These are phyloP conservation scores for Daldinia decipiens DNA, from an alignment of 495 filamentous ascomycete genomes.

Conservation along the genomic window DNA sequence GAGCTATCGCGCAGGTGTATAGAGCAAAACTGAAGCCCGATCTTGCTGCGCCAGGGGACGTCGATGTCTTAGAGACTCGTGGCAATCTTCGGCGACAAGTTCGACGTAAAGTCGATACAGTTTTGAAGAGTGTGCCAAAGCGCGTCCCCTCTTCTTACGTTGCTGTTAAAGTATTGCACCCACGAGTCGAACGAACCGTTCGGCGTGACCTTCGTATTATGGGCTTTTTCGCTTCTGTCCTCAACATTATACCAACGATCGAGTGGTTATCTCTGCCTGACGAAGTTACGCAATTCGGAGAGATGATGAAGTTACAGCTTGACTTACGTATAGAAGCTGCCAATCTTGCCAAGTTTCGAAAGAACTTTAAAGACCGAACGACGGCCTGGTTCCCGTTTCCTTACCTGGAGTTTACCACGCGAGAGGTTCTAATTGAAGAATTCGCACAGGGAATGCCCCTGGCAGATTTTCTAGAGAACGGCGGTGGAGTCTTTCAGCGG, in stretches of 20 bases:
- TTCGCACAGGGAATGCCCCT: conserved; percentile 95
- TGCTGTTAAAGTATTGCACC: conserved; percentile 96
- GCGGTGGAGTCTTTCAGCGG: conserved; percentile 90
- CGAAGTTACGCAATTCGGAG: conserved; percentile 91
- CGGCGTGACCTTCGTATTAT: conserved; percentile 92
- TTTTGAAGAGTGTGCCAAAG: conserved; percentile 85
- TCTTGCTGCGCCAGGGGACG: conserved; percentile 70
- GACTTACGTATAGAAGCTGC: conserved; percentile 95
- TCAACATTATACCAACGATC: conserved; percentile 92
- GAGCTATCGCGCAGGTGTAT: conserved; percentile 98
- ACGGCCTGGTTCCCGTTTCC: conserved; percentile 98
- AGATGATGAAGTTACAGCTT: conserved; percentile 98
- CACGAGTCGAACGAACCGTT: conserved; percentile 87
- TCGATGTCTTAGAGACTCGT: conserved; percentile 60
- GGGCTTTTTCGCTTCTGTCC: conserved; percentile 85
- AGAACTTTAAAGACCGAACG: conserved; percentile 86
- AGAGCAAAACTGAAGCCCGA: conserved; percentile 90
- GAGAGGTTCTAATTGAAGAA: conserved; percentile 94
- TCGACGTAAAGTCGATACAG: conserved; percentile 80
- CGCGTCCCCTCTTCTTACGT: conserved; percentile 92
- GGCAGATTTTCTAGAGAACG: conserved; percentile 86
- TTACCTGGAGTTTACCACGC: conserved; percentile 88
- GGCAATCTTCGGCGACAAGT: conserved; percentile 73
- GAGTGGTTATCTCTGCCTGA: conserved; percentile 98
- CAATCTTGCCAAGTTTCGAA: conserved; percentile 88